These are phyloP conservation scores for Monosporascus sp. DNA, from an alignment of 2,329 filamentous ascomycete species.

Conservation along the genomic window DNA sequence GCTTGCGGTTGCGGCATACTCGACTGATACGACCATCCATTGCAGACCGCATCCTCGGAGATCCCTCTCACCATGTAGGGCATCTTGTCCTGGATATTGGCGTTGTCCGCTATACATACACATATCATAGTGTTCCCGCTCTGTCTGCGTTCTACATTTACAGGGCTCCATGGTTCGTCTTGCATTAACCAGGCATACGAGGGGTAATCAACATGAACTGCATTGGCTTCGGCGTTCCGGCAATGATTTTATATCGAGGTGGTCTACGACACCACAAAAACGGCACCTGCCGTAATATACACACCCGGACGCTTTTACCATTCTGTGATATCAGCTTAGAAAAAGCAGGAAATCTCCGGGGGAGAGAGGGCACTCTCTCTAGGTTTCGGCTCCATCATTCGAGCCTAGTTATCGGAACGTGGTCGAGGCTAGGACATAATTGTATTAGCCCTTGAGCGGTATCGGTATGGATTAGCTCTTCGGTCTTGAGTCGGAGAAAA, in stretches of 20 bases:
- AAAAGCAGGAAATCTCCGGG: background rate
- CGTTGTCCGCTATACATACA: background rate
- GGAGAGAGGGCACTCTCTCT: background rate
- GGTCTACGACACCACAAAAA: background rate
- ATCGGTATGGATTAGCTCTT: no score
- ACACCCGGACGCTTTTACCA: background rate
- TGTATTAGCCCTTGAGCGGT: no score
- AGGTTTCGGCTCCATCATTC: background rate
- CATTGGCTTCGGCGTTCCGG: background rate
- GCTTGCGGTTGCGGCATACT: background rate
- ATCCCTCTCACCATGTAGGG: no score
- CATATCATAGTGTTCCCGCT: background rate
- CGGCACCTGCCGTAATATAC: background rate
- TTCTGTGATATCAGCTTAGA: background rate
- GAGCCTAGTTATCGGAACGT: background rate
- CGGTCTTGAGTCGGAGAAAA: no score
- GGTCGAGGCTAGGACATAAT: background rate
- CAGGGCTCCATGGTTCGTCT: background rate
- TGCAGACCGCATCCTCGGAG: no score
- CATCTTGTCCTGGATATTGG: background rate
- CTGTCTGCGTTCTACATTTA: background rate
- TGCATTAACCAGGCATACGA: background rate
- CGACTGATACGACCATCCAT: no score
- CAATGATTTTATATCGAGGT: background rate
- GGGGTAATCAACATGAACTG: background rate